Conservation (phyloP, 1,284 basidiomycete species). For the Moesziomyces parantarcticus region DNA sequence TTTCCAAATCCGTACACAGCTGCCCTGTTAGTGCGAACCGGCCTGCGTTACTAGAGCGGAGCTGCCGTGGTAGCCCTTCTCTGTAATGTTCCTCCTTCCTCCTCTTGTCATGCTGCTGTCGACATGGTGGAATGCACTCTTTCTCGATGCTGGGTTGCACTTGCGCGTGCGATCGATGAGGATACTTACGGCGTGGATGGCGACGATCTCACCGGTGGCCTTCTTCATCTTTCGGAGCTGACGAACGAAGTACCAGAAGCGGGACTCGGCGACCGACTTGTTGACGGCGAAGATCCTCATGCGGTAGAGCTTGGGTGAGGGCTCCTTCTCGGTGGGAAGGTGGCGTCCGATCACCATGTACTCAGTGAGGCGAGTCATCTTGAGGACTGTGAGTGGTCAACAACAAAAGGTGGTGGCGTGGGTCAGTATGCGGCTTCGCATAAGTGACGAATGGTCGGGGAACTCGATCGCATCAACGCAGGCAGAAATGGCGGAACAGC, state of each 20-base stretch:
- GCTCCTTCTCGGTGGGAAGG: slow-evolving; percentile 91
- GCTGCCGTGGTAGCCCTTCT: too few species aligned
- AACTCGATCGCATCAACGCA: not conserved
- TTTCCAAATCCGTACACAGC: too few species aligned
- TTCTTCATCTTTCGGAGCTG: slow-evolving; percentile 92
- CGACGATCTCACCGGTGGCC: slow-evolving; percentile 98
- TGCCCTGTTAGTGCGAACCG: too few species aligned
- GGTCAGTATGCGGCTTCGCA: not conserved
- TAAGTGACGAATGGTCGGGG: not conserved
- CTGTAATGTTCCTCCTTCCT: too few species aligned
- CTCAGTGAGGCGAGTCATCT: slow-evolving; percentile 73
- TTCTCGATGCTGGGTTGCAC: too few species aligned
- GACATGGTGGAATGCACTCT: not conserved
- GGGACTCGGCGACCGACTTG: slow-evolving; percentile 96
- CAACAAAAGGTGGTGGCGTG: slow-evolving; percentile 2
- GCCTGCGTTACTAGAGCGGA: too few species aligned
- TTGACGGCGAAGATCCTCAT: slow-evolving; percentile 99
- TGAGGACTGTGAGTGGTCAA: slow-evolving; percentile 36
- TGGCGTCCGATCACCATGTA: slow-evolving; percentile 98
- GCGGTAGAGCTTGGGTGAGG: slow-evolving; percentile 95
- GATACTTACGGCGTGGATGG: slow-evolving; percentile 87
- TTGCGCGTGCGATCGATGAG: too few species aligned
- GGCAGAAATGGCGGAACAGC: not conserved
- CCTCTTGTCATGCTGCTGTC: not conserved
- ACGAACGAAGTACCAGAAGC: slow-evolving; percentile 99